phyloP scores from a whole-genome alignment of 768 basidiomycete species.

The Exsudoporus frostii region DNA sequence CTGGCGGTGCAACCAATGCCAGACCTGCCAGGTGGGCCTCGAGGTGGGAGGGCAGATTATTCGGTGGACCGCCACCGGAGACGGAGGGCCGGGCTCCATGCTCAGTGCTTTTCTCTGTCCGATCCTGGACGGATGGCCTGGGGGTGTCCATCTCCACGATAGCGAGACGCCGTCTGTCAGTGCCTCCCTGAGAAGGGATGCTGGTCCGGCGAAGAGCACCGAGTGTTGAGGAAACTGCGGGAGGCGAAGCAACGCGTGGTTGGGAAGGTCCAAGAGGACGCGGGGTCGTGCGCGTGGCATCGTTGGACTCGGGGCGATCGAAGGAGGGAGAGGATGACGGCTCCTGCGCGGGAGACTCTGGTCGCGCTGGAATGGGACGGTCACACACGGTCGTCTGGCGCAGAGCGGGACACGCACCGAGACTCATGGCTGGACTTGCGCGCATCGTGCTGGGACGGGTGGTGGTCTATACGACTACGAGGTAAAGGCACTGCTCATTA shows the following conservation, averaged over 20 bases:
- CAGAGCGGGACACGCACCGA: slow-evolving; percentile 14
- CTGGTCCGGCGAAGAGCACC: slow-evolving; percentile 44
- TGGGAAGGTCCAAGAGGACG: slow-evolving; percentile 4
- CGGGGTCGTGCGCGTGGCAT: slow-evolving; percentile 22
- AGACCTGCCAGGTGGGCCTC: slow-evolving; percentile 42
- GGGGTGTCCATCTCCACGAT: slow-evolving; percentile 58
- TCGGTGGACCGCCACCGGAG: slow-evolving; percentile 28
- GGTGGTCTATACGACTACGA: slow-evolving; percentile 10
- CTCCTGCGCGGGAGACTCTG: slow-evolving; percentile 36
- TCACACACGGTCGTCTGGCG: background rate
- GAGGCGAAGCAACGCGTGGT: slow-evolving; percentile 24
- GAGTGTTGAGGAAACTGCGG: slow-evolving; percentile 27
- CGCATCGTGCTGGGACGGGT: slow-evolving; percentile 9
- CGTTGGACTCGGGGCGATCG: slow-evolving; percentile 48
- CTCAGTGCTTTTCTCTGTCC: slow-evolving; percentile 20
- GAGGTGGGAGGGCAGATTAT: slow-evolving; percentile 36
- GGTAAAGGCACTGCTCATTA: slow-evolving; percentile 2
- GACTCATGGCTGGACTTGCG: slow-evolving; percentile 3
- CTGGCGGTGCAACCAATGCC: slow-evolving; percentile 71
- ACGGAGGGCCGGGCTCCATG: slow-evolving; percentile 17
- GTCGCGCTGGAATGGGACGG: slow-evolving; percentile 7
- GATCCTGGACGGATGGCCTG: slow-evolving; percentile 24
- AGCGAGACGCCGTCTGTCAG: slow-evolving; percentile 64
- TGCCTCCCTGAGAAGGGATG: slow-evolving; percentile 54
- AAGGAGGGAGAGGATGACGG: slow-evolving; percentile 29